Base-by-base conservation (phyloP, 768 basidiomycete species). In the Lactifluus piperatus region DNA sequence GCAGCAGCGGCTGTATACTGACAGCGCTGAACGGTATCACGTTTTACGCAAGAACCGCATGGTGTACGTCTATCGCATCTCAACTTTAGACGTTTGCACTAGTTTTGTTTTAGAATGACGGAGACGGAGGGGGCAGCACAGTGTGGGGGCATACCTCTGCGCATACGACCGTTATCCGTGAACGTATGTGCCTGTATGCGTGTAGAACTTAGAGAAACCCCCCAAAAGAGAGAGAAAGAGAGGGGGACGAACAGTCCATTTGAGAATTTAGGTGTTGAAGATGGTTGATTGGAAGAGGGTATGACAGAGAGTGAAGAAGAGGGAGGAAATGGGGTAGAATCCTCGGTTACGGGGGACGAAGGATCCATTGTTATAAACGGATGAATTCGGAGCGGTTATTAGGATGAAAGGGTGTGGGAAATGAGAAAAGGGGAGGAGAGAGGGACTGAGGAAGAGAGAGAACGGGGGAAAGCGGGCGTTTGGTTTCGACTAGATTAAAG, bases 31-130 rank as follows among this genome's bases (percentile, higher is more conserved):
- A 86, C 79, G 0, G 86, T 88, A 67, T 88, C 85, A 61, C 89
- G 84, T 68, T 91, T 91, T 18, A 82, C 78, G 65, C 91, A 92
- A 27, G 83, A 84, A 0, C 82, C 81, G 64, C 90, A 92, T 0
- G 90, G 90, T 3, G 77, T 81, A 22, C 84, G 80, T 39, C 90
- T 76, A 72, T 92, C 90, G 68, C 90, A 93, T 74, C 85, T 90
- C 54, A 92, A 78, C 66, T 93, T 93, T 54, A 92, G 77, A 4
- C 90, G 87, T 70, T 92, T 92, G 75, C 90, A 93, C 86, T 92
- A 68, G 6, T 1, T 43, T 57, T 53, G 27, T 55, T n/a, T 29
- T 30, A 47, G 48, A 18, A 44, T n/a, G 32, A 1, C 34, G 41
- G 8, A 1, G 22, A 55, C 16, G 32, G 51, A n/a, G 37, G 51